These are phyloP conservation scores for Sporobolus alterniflorus DNA, from an alignment of 202 grass and related monocot species.

Conservation along the genomic window DNA sequence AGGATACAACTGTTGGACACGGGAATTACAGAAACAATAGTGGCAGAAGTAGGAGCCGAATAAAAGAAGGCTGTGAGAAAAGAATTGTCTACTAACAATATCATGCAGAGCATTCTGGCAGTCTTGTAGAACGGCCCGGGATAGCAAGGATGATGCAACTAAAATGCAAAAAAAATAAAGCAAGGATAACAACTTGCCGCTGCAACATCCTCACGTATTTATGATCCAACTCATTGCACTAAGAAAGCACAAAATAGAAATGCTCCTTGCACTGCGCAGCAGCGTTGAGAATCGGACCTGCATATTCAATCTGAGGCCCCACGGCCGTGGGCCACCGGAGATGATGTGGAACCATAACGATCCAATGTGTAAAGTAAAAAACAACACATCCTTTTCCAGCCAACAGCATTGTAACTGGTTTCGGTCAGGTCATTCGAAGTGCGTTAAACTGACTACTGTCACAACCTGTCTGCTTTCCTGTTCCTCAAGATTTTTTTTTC, in stretches of 20 bases:
- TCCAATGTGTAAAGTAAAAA: slow-evolving; percentile 86
- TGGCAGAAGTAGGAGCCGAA: no score
- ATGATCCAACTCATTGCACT: neutral
- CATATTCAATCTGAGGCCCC: slow-evolving; percentile 12
- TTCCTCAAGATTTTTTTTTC: no score
- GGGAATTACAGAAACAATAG: no score
- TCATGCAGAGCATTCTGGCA: no score
- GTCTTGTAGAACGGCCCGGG: neutral
- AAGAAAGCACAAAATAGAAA: neutral
- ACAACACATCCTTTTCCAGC: slow-evolving; percentile 30
- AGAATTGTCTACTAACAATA: no score
- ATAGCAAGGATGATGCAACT: neutral
- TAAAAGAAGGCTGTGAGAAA: no score
- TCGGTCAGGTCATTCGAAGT: neutral
- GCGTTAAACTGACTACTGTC: neutral
- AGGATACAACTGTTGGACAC: no score
- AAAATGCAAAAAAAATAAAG: neutral
- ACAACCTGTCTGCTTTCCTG: neutral
- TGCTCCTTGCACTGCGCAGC: neutral
- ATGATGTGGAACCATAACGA: slow-evolving; percentile 41
- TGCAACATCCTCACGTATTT: slow-evolving; percentile 1
- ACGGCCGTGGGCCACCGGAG: neutral
- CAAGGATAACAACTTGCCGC: neutral
- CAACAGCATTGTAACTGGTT: slow-evolving; percentile 17
- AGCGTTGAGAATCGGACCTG: neutral